These are phyloP conservation scores for Cymbopogon flexuosus DNA, from an alignment of 202 grass and related monocot genomes.

Conservation along the genomic window DNA sequence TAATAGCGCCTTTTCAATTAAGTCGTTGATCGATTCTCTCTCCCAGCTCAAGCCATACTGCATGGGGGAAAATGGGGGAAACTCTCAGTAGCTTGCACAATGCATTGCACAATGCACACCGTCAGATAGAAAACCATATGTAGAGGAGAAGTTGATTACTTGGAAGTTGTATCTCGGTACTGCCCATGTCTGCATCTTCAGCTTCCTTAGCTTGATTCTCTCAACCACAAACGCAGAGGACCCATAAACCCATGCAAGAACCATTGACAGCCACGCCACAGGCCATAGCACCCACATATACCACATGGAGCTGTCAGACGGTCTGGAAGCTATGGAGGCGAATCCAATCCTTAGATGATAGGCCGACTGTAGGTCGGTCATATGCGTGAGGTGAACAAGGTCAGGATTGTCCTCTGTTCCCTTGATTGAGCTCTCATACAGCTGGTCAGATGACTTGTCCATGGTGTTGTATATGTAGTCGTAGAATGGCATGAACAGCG, in stretches of 20 bases:
- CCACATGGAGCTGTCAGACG: slow-evolving; percentile 48
- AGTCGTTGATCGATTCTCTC: slow-evolving; percentile 73
- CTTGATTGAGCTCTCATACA: slow-evolving; percentile 63
- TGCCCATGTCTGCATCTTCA: slow-evolving; percentile 81
- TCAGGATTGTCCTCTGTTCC: slow-evolving; percentile 62
- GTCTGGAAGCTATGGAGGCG: slow-evolving; percentile 73
- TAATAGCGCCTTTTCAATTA: slow-evolving; percentile 88
- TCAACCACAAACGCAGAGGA: slow-evolving; percentile 71
- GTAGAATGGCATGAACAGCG: slow-evolving; percentile 92
- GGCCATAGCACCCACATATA: slow-evolving; percentile 59
- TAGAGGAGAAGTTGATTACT: slow-evolving; percentile 36
- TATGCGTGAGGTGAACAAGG: slow-evolving; percentile 77
- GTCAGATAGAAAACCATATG: neutral
- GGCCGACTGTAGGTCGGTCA: slow-evolving; percentile 61
- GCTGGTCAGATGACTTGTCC: slow-evolving; percentile 73
- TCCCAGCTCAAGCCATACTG: slow-evolving; percentile 74
- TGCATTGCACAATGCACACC: no score
- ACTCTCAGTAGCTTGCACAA: neutral
- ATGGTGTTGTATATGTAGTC: slow-evolving; percentile 85
- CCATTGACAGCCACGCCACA: slow-evolving; percentile 61
- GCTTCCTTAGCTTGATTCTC: slow-evolving; percentile 55
- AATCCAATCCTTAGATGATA: slow-evolving; percentile 75
- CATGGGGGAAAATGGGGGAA: neutral
- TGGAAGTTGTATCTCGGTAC: slow-evolving; percentile 91
- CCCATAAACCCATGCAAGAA: slow-evolving; percentile 59